Evolutionary conservation across 2,329 filamentous ascomycete genomes (phyloP).

Genomic region (Sporothrix pallida): DNA sequence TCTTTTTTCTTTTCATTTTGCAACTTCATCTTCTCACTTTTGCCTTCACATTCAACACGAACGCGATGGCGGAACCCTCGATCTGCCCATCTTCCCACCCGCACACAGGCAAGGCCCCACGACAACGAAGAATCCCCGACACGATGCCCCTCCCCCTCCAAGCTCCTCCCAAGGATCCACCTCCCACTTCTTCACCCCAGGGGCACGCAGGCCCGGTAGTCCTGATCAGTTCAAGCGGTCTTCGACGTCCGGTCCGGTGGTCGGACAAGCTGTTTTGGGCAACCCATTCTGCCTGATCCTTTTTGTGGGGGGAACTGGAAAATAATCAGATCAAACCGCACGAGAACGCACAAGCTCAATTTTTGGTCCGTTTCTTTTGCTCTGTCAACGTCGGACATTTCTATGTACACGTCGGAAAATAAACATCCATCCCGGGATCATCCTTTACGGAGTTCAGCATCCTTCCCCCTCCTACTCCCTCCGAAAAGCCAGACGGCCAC

Average conservation of each 20-base stretch:
- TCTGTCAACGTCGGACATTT: background rate
- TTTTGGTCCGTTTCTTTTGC: background rate
- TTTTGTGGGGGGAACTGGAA: background rate
- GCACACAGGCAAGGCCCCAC: background rate
- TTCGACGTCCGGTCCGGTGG: conserved; percentile 6
- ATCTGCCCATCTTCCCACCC: background rate
- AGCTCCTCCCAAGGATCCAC: background rate
- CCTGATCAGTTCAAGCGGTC: conserved; percentile 13
- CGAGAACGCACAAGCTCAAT: background rate
- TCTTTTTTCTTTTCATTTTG: background rate
- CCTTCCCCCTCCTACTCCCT: background rate
- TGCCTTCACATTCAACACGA: background rate
- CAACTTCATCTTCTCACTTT: background rate
- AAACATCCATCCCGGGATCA: background rate
- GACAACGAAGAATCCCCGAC: background rate
- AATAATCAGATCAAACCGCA: conserved; percentile 9
- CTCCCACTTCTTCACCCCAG: conserved; percentile 3
- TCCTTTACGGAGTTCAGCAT: background rate
- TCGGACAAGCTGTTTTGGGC: background rate
- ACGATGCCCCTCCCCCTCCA: conserved; percentile 10
- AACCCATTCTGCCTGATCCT: background rate
- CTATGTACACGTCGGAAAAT: background rate
- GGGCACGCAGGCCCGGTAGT: conserved; percentile 6
- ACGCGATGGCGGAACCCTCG: conserved; percentile 23
- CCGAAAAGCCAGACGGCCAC: conserved; percentile 10